Evolutionary conservation across 2,329 filamentous ascomycete species (phyloP), one percentile per base, ranked within the genome.

Genomic region (Rachicladosporium sp.): DNA sequence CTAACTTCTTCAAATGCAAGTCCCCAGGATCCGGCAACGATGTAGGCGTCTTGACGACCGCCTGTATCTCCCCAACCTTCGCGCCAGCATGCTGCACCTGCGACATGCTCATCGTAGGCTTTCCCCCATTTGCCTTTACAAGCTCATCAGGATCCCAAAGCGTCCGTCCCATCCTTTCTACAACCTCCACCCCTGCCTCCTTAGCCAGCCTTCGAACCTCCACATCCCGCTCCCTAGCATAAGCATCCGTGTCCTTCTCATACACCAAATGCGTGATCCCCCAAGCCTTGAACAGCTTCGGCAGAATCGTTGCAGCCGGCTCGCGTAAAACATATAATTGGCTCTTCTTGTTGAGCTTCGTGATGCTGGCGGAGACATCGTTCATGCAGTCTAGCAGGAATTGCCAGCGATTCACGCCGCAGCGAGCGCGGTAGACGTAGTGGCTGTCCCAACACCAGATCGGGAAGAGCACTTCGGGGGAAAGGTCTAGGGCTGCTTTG

Each of bases 361-460:
- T 75, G 52, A 87, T 78, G 33, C 75, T 76, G 5, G 63, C 56
- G 1, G 80, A 85, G 4, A 87, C 66, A 52, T 84, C 78, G 47
- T 70, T 72, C 52, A 86, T 81, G 51, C 80, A 85, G 55, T 87
- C 82, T 15, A 86, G 68, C 65, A 85, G 59, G 52, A 80, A 87
- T 50, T 83, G 77, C 78, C 80, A 87, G 48, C 82, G 67, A 51
- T 88, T 88, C 6, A 75, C 64, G 0, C 80, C 80, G 4, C 79
- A 80, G 42, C 81, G 71, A 1, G 78, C 75, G 27, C 71, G 71
- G 55, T 85, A 86, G 19, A 87, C 80, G 54, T 87, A 87, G 56
- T 87, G 80, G 41, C 81, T 81, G 55, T 86, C 81, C 80, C 81
- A 88, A 1, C 78, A 84, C 69, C 82, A 88, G 34, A 87, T 72